Percentiles rank a stretch among this genome's conserved stretches.
Evolutionary conservation across 139 green algal species (phyloP).

Genomic region (Chlamydomonas eustigma): DNA sequence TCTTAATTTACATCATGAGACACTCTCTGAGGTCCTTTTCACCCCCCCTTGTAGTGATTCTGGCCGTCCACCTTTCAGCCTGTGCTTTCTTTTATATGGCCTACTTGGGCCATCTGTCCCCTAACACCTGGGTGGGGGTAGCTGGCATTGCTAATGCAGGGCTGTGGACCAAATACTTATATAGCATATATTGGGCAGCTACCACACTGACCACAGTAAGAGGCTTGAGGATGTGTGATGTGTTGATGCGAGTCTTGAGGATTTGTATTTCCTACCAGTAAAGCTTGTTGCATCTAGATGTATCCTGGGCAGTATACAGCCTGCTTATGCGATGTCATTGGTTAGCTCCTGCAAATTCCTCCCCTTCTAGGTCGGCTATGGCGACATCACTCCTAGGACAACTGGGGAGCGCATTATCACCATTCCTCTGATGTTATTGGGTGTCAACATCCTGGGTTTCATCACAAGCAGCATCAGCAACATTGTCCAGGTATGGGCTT

Average conservation of each 20-base stretch:
- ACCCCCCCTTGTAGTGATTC: conserved; percentile 8
- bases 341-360: too few species aligned
- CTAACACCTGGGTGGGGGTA: conserved; percentile 18
- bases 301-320: too few species aligned
- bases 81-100: conserved; percentile 49
- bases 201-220: conserved; percentile 30
- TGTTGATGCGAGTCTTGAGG: too few species aligned
- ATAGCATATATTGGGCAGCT: conserved; percentile 36
- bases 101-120: neutral
- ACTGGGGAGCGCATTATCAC: neutral
- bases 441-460: conserved; percentile 10
- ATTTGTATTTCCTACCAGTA: too few species aligned
- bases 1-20: too few species aligned
- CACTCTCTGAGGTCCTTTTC: too few species aligned
- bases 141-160: neutral
- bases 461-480: conserved; percentile 10
- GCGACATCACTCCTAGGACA: conserved; percentile 36
- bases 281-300: too few species aligned
- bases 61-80: conserved; percentile 38
- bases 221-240: too few species aligned
- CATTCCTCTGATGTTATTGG: neutral
- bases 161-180: conserved; percentile 6
- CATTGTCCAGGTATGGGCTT: neutral
- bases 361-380: conserved; percentile 26
- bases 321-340: too few species aligned